phyloP scores from a whole-genome alignment of 306 rosid genomes.

The Begonia loranthoides region DNA sequence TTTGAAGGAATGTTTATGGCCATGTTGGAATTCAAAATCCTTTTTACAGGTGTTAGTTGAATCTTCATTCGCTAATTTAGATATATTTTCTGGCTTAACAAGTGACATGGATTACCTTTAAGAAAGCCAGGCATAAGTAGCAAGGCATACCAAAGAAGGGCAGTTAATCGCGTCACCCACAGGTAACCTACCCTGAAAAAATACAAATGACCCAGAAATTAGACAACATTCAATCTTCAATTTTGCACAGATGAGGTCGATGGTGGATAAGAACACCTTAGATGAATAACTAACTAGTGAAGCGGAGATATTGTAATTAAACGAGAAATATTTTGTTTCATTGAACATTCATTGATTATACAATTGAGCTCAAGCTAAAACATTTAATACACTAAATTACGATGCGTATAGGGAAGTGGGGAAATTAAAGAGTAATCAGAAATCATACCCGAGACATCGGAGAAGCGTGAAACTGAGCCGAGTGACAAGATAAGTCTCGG shows the following conservation, averaged over 20 bases:
- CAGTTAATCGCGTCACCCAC: conserved; percentile 58
- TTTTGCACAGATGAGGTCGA: neutral
- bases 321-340: too few relatives aligned
- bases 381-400: too few relatives aligned
- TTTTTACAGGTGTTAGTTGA: too few relatives aligned
- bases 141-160: conserved; percentile 63
- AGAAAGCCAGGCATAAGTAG: conserved; percentile 91
- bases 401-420: neutral
- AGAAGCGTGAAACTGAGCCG: conserved; percentile 67
- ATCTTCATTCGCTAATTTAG: too few relatives aligned
- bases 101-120: conserved; percentile 33
- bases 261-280: neutral
- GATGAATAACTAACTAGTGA: neutral
- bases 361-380: too few relatives aligned
- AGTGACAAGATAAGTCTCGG: conserved; percentile 67
- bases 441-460: conserved; percentile 57
- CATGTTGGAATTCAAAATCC: too few relatives aligned
- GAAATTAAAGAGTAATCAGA: neutral
- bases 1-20: too few relatives aligned
- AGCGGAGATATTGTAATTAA: too few relatives aligned
- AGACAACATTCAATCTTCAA: neutral
- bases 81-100: too few relatives aligned
- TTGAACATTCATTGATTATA: too few relatives aligned
- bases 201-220: conserved; percentile 12
- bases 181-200: conserved; percentile 84